A percentile compares a stretch with the other conserved stretches of the same genome.
Evolutionary conservation across 148 eudicot species (phyloP).

Genomic region (Cornus kousa): DNA sequence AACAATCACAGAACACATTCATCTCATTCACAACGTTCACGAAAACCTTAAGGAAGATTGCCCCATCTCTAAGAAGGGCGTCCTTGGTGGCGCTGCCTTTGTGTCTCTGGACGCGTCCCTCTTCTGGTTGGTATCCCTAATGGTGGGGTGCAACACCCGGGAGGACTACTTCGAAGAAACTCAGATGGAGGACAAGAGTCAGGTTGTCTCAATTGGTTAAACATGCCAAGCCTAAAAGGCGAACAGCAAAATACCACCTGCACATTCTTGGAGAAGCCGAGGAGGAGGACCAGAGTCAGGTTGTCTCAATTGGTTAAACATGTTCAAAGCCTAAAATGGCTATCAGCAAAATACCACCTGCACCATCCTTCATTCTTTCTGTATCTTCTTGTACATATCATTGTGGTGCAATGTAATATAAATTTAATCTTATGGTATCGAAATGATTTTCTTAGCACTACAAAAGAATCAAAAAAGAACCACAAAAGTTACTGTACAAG

Average conservation of each 20-base stretch:
- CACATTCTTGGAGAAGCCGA: not conserved
- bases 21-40: not conserved
- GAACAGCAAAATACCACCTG: too few relatives aligned
- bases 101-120: not conserved
- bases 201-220: not conserved
- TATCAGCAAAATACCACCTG: too few relatives aligned
- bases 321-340: too few relatives aligned
- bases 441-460: too few relatives aligned
- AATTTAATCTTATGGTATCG: too few relatives aligned
- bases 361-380: too few relatives aligned
- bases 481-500: too few relatives aligned
- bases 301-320: not conserved
- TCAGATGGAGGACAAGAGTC: too few relatives aligned
- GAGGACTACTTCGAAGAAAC: not conserved
- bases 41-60: not conserved
- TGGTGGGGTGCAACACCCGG: not conserved
- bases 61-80: not conserved
- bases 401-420: too few relatives aligned
- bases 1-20: not conserved
- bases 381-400: too few relatives aligned
- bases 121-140: not conserved
- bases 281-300: not conserved
- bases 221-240: too few relatives aligned
- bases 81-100: slow-evolving; percentile 11
- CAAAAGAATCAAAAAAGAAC: too few relatives aligned